Evolutionary conservation across 2,329 filamentous ascomycete species (phyloP), one percentile per base, ranked within the genome.

Genomic region (Pyricularia sp.): DNA sequence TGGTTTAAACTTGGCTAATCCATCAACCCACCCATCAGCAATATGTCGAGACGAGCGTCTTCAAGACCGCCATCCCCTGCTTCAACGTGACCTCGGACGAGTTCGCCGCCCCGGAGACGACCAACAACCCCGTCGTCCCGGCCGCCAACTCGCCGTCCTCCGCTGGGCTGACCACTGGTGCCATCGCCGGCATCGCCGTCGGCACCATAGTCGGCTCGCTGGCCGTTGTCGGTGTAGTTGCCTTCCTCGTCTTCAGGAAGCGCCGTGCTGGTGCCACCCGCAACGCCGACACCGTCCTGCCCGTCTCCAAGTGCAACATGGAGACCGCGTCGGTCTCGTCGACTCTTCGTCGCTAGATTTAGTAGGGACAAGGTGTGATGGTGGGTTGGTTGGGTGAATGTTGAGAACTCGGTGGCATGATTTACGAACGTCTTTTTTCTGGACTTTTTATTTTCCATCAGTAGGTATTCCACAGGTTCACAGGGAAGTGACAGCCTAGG

Each of bases 111-210:
- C 73, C 73, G 1, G 69, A 69, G 50, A 68, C 73, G 12, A 28
- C 70, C 3, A 71, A 75, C 26, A 73, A 72, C 59, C 69, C 72
- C 28, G 72, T 71, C 20, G 68, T 73, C 66, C 50, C 11, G 67
- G 28, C 59, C 64, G 20, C 42, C 66, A 20, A 70, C 71, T 68
- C 36, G 68, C 71, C 20, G 69, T 71, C 61, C 69, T 69, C 2
- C 2, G 71, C 72, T 9, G 77, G 76, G 2, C 75, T 80, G 2
- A 75, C 74, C 11, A 73, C 61, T 4, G 78, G 78, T 14, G 77
- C 76, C 66, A 78, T 77, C 70, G 78, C 77, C 3, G 79, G 79
- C 6, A 78, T 80, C 59, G 77, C 78, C 12, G 77, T 79, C 10
- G 78, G 78, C 26, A 74, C 75, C 4, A 71, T 78, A 28, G 72